Evolutionary conservation across 352 stramenopile species (phyloP).

Genomic region (Pythium insidiosum): DNA sequence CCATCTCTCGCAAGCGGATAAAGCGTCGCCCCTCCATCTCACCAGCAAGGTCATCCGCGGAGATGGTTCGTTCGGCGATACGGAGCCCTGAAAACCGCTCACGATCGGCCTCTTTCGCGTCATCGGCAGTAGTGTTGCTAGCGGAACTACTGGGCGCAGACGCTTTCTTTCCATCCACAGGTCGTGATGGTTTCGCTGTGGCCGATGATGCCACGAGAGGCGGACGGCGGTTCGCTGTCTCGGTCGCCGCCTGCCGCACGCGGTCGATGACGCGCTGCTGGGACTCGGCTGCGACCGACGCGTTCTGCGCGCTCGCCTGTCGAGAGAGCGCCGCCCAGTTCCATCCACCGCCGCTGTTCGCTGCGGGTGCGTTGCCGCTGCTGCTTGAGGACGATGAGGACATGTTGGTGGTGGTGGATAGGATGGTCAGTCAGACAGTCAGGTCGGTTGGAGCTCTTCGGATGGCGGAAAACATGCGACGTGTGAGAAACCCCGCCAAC

Average conservation of each 20-base stretch:
- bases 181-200: too few species aligned
- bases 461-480: too few species aligned
- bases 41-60: conserved; percentile 25
- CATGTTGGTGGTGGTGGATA: too few species aligned
- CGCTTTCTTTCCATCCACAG: too few species aligned
- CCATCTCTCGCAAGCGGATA: conserved; percentile 50
- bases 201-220: too few species aligned
- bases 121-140: too few species aligned
- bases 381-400: too few species aligned
- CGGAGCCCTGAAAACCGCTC: conserved; percentile 57
- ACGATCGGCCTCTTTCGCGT: conserved; percentile 4
- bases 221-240: conserved; percentile 14
- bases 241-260: conserved; percentile 10
- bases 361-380: conserved; percentile 1
- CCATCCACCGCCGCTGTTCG: conserved; percentile 19
- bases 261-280: too few species aligned
- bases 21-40: conserved; percentile 72
- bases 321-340: conserved; percentile 46
- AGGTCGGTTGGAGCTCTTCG: too few species aligned
- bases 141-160: too few species aligned
- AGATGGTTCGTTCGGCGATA: conserved; percentile 44
- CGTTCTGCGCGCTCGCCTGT: conserved; percentile 16
- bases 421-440: too few species aligned
- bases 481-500: too few species aligned
- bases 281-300: conserved; percentile 8